Evolutionary conservation across 176 grass and related monocot genomes (phyloP).

Genomic region (Cenchrus americanus): DNA sequence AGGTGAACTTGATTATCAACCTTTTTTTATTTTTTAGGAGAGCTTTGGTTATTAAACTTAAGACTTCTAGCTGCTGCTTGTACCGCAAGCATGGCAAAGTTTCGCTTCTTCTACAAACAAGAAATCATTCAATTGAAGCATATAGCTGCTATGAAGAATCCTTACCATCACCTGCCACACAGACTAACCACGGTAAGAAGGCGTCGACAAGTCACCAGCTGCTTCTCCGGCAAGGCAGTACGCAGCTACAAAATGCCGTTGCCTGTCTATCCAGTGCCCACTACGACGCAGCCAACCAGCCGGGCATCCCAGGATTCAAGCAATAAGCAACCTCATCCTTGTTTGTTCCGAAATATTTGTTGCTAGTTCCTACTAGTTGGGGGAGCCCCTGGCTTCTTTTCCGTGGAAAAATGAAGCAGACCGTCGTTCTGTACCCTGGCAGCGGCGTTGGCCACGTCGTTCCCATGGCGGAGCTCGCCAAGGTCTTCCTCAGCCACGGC

Average conservation of each 20-base stretch:
- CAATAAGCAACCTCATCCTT: no score
- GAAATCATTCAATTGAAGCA: background rate
- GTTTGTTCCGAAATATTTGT: background rate
- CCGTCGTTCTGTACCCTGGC: constrained; percentile 57
- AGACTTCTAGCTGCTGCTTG: background rate
- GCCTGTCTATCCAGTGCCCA: background rate
- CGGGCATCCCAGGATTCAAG: background rate
- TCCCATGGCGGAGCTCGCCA: constrained; percentile 63
- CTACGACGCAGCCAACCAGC: no score
- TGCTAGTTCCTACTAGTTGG: no score
- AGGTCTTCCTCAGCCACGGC: constrained; percentile 44
- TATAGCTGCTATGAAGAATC: background rate
- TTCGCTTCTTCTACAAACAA: background rate
- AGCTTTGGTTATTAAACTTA: background rate
- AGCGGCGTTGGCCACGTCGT: constrained; percentile 50
- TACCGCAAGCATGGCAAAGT: background rate
- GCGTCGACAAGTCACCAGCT: background rate
- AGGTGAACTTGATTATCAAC: background rate
- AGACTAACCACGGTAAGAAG: background rate
- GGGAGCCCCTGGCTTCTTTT: background rate
- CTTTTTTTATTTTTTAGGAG: background rate
- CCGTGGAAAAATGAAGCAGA: constrained; percentile 24
- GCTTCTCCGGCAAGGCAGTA: background rate
- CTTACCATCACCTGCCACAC: background rate
- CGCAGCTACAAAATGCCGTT: background rate